Evolutionary conservation across 2,329 filamentous ascomycete species (phyloP), one percentile per base, ranked within the genome.

Genomic region (Teratosphaeria nubilosa): DNA sequence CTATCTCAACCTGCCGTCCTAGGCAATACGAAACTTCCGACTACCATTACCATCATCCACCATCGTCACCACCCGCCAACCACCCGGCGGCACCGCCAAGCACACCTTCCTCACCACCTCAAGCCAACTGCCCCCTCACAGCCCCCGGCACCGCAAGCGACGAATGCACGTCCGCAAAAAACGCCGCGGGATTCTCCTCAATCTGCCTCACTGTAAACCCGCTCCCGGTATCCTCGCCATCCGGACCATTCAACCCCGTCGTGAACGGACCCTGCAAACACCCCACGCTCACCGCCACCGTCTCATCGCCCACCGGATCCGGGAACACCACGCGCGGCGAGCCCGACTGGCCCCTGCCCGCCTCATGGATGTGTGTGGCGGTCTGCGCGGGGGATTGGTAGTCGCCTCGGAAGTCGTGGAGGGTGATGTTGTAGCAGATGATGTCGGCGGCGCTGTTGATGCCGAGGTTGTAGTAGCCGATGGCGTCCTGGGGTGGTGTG

Each of bases 331-430:
- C 72, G 64, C 80, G 74, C 56, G 80, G 80, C 41, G 80, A 79
- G 6, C 81, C 80, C 22, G 75, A 64, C 54, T 68, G 70, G 60
- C 79, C 79, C 58, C 69, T 71, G 24, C 63, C 66, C 6, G 70
- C 79, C 68, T 82, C 71, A 69, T 83, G 80, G 62, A 83, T 78
- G 68, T 83, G 80, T 1, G 80, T 83, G 20, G 80, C 78, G 6
- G 79, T 81, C 30, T 68, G 63, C 51, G 81, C 80, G 0, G 75
- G 72, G 11, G 79, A 82, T 63, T 75, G 65, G 66, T 80, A 83
- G 2, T 77, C 69, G 56, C 80, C 80, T 24, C 71, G 72, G 66
- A 82, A 78, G 59, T 73, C 73, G 51, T 72, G 68, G 52, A 82
- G 71, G 41, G 74, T 78, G 68, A 82, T 82, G 71, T 81, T 77